phyloP scores from a whole-genome alignment of 805 yeast species.

The Millerago galiae region DNA sequence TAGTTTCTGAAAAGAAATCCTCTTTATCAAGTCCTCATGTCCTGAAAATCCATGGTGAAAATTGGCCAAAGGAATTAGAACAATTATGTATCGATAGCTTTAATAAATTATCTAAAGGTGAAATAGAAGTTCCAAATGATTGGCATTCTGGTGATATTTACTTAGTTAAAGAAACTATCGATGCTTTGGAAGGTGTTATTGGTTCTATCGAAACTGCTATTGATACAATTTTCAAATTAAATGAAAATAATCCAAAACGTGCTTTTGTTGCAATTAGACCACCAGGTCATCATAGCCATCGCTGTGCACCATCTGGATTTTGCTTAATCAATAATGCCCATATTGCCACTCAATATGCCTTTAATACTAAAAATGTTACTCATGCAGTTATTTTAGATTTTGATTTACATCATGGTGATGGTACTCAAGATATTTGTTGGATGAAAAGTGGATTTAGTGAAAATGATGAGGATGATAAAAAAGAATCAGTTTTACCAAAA shows the following conservation, averaged over 20 bases:
- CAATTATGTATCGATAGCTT: slow-evolving; percentile 56
- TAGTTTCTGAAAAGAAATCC: slow-evolving; percentile 40
- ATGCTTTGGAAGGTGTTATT: slow-evolving; percentile 70
- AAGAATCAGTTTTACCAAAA: slow-evolving; percentile 39
- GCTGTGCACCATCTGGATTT: slow-evolving; percentile 79
- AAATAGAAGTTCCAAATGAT: slow-evolving; percentile 68
- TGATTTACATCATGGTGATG: slow-evolving; percentile 87
- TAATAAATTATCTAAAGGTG: slow-evolving; percentile 41
- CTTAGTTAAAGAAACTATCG: slow-evolving; percentile 54
- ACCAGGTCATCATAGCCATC: slow-evolving; percentile 85
- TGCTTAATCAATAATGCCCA: slow-evolving; percentile 79
- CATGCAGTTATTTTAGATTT: slow-evolving; percentile 80
- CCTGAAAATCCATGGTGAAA: slow-evolving; percentile 60
- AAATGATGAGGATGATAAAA: slow-evolving; percentile 39
- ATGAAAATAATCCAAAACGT: slow-evolving; percentile 28
- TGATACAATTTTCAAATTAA: slow-evolving; percentile 40
- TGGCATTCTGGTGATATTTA: slow-evolving; percentile 87
- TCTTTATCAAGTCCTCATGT: slow-evolving; percentile 56
- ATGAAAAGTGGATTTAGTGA: slow-evolving; percentile 59
- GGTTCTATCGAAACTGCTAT: slow-evolving; percentile 71
- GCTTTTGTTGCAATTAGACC: slow-evolving; percentile 71
- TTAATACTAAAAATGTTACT: slow-evolving; percentile 52
- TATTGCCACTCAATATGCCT: slow-evolving; percentile 73
- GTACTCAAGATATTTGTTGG: slow-evolving; percentile 84
- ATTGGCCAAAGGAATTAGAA: slow-evolving; percentile 59